Base-by-base conservation (phyloP, 176 grass and related monocot species). In the Carex parvula region DNA sequence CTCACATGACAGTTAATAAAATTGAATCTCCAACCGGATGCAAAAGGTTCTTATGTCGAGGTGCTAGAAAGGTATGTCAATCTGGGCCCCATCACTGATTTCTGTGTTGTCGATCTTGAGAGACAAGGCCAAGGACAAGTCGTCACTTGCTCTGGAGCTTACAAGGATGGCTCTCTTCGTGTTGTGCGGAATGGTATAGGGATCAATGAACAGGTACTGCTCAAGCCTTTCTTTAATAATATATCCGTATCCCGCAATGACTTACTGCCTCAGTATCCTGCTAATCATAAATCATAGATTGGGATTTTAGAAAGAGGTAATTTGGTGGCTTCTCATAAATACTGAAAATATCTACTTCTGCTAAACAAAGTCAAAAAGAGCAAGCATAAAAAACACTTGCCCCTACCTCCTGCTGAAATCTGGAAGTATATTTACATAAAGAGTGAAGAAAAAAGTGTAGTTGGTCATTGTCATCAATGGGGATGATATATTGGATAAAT, bases 51-150 rank as follows among this genome's bases (percentile, higher is more conserved):
- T 81, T 98, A 91, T 83, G 85, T 98, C 59, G 92, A 98, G 90
- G 83, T 98, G 79, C 92, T 98, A 80, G 95, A 98, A 59, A 89
- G 69, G 17, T 98, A 95, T 86, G 91, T 95, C 80, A 98, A 98
- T 80, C 86, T 98, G 73, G 95, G 95, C 66, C 95, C 95, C 7
- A 98, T 98, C 84, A 90, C 91, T 57, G 95, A 98, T 69, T 98
- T 98, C 80, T 98, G 95, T 15, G 86, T 98, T 63, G 95, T 98
- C 56, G 95, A 98, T 81, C 92, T 98, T 77, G 95, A 98, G 84
- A 93, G 92, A 82, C 92, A 98, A 89, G 92, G 92, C 8, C 95
- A 98, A 84, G 95, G 95, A 46, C 95, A 98, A 79, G 89, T 98
- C 10, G 92, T 98, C 32, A 95, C 92, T 58, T 98, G 95, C 82